Conservation (phyloP, 345 rosid species). For the Odontarrhena argentea region DNA sequence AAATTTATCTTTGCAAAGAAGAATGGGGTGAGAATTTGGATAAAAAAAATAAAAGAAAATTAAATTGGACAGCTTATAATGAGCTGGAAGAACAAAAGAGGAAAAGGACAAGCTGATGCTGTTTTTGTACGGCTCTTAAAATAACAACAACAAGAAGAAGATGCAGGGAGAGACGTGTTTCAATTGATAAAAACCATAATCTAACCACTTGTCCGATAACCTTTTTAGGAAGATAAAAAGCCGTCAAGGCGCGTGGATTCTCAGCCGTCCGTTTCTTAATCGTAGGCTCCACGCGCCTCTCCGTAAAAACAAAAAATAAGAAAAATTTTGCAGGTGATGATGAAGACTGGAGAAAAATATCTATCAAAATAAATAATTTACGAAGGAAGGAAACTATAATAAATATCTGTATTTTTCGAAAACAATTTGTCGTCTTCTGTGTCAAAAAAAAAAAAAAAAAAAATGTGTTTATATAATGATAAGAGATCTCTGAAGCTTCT, state of each 20-base stretch:
- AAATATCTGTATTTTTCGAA: constrained; percentile 9
- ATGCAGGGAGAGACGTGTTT: constrained; percentile 42
- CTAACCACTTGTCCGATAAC: constrained; percentile 19
- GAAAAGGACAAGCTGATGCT: constrained; percentile 32
- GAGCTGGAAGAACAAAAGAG: constrained; percentile 38
- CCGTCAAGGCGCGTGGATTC: constrained; percentile 40
- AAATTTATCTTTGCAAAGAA: constrained; percentile 1
- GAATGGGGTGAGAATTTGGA: neutral
- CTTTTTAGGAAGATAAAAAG: neutral
- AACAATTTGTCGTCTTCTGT: constrained; percentile 17
- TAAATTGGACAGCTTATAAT: constrained; percentile 27
- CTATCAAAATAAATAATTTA: constrained; percentile 14
- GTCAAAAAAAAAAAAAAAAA: no score
- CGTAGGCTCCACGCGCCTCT: constrained; percentile 43
- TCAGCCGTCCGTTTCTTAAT: constrained; percentile 34
- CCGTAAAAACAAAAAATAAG: constrained; percentile 6
- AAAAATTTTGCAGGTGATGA: neutral
- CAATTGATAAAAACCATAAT: constrained; percentile 26
- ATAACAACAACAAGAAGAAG: neutral
- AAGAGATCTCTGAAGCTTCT: constrained; percentile 22
- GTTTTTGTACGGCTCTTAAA: constrained; percentile 43
- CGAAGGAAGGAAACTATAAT: neutral
- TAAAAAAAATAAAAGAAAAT: constrained; percentile 5
- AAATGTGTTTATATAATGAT: constrained; percentile 33
- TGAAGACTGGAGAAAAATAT: constrained; percentile 22